Percentiles rank a stretch among this genome's conserved stretches.
These are phyloP conservation scores for Paramyrothecium roridum DNA, from an alignment of 2,329 filamentous ascomycete genomes.

Conservation along the genomic window DNA sequence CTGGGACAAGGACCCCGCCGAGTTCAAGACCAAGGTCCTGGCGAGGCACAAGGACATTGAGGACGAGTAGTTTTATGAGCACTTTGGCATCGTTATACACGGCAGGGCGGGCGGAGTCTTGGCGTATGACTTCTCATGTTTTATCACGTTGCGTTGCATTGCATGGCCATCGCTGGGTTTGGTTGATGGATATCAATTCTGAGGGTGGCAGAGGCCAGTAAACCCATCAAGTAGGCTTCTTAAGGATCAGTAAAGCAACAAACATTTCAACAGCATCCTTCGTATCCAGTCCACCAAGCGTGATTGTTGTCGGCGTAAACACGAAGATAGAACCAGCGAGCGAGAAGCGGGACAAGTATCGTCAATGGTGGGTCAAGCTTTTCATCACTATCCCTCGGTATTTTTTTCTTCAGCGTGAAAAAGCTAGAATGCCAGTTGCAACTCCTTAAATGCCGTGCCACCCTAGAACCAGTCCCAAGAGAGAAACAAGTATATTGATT, in stretches of 20 bases:
- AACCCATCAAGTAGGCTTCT: neutral
- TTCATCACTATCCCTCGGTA: constrained; percentile 32
- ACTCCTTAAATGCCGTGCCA: constrained; percentile 43
- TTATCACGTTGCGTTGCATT: constrained; percentile 15
- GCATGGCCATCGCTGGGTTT: constrained; percentile 14
- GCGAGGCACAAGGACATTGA: constrained; percentile 62
- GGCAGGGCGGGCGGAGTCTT: constrained; percentile 8
- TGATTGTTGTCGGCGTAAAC: constrained; percentile 9
- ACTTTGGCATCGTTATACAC: constrained; percentile 6
- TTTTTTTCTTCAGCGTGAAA: constrained; percentile 35
- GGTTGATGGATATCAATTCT: too few species aligned
- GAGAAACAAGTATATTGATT: constrained; percentile 33
- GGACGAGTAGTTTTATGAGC: constrained; percentile 48
- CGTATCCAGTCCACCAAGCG: too few species aligned
- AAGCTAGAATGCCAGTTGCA: constrained; percentile 44
- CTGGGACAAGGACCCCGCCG: constrained; percentile 83
- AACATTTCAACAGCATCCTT: neutral
- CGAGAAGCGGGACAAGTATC: neutral
- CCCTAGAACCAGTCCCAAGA: constrained; percentile 38
- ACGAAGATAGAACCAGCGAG: neutral
- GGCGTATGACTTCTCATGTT: constrained; percentile 3
- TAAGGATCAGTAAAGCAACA: neutral
- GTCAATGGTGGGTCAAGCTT: constrained; percentile 13
- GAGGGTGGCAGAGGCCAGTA: constrained; percentile 7
- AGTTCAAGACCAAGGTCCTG: constrained; percentile 78